Conservation (phyloP, 192 early-diverging fungal genomes). For the Backusella luteola region DNA sequence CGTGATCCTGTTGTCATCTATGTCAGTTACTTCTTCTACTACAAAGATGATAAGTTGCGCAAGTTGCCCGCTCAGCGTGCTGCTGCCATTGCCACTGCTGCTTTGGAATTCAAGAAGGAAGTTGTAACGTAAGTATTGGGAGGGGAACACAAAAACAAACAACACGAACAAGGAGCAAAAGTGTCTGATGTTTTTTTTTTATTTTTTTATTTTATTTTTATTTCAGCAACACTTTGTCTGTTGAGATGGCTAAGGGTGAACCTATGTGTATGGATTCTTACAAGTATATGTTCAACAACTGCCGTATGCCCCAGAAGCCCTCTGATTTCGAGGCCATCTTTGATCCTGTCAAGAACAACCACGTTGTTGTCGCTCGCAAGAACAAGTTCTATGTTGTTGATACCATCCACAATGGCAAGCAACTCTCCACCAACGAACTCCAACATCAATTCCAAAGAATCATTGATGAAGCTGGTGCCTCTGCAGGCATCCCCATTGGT, state of each 20-base stretch:
- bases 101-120: slow-evolving; percentile 83
- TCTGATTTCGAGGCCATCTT: slow-evolving; percentile 76
- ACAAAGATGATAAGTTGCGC: slow-evolving; percentile 85
- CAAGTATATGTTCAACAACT: slow-evolving; percentile 96
- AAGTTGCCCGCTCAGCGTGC: slow-evolving; percentile 80
- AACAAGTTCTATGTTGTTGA: slow-evolving; percentile 88
- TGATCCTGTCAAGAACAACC: slow-evolving; percentile 74
- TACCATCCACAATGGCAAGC: slow-evolving; percentile 71
- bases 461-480: slow-evolving; percentile 62
- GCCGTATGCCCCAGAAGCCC: slow-evolving; percentile 85
- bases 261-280: slow-evolving; percentile 91
- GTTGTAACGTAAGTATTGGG: slow-evolving; percentile 51
- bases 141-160: neutral
- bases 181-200: neutral
- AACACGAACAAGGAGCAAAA: neutral
- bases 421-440: slow-evolving; percentile 82
- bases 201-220: neutral
- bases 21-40: slow-evolving; percentile 96
- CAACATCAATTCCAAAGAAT: slow-evolving; percentile 75
- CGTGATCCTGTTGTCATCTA: slow-evolving; percentile 93
- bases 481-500: slow-evolving; percentile 75
- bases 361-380: slow-evolving; percentile 85
- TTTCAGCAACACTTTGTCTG: slow-evolving; percentile 61
- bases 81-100: slow-evolving; percentile 84
- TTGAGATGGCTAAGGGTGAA: slow-evolving; percentile 76